A percentile compares a stretch with the other conserved stretches of the same genome.
Conservation (phyloP, 169 alveolate species). For the Cyclospora cayetanensis region DNA sequence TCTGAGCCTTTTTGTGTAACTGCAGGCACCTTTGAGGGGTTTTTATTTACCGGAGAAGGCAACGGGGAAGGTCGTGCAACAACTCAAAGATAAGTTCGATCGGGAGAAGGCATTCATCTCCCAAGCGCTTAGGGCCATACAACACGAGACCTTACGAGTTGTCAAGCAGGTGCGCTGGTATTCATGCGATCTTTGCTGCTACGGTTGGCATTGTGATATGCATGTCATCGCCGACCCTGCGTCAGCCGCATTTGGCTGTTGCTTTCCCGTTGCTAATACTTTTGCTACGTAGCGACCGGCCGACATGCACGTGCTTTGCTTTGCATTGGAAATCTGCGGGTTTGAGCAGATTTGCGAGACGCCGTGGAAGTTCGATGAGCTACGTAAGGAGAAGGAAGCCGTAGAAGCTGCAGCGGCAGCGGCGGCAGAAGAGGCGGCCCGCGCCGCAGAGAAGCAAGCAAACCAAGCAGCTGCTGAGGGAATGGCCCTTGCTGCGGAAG, state of each 20-base stretch:
- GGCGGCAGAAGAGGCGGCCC: neutral
- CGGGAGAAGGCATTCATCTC: neutral
- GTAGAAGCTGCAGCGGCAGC: neutral
- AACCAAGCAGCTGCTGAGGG: neutral
- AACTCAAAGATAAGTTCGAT: neutral
- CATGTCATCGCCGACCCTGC: neutral
- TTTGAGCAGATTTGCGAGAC: neutral
- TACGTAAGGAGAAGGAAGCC: neutral
- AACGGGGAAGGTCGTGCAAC: conserved; percentile 1
- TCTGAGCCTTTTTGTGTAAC: too few relatives aligned
- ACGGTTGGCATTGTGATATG: neutral
- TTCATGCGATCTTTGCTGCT: neutral
- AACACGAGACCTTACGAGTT: neutral
- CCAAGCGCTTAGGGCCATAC: neutral
- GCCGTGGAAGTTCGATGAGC: neutral
- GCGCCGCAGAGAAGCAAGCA: neutral
- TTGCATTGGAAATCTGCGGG: neutral
- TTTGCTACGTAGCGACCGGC: too few relatives aligned
- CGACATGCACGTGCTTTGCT: too few relatives aligned
- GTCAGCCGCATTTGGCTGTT: neutral
- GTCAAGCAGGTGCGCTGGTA: conserved; percentile 2
- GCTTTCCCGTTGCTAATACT: neutral
- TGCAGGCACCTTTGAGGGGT: conserved; percentile 7
- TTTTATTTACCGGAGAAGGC: neutral
- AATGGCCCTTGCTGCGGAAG: neutral